phyloP scores from a whole-genome alignment of 2,329 filamentous ascomycete genomes.

The Xylaria sp. region DNA sequence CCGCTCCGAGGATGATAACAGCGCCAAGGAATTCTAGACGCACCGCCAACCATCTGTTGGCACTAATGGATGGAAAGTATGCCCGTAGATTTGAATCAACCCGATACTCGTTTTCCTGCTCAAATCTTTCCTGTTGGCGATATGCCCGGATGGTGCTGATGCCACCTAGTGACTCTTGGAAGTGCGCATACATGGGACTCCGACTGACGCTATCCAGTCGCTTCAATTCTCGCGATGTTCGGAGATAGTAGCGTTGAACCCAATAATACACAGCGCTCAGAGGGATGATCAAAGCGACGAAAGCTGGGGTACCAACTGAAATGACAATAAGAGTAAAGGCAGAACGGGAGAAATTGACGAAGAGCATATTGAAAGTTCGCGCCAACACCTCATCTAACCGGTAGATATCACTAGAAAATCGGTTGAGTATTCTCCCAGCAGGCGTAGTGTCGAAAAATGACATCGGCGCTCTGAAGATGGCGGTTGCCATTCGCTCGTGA shows the following conservation, averaged over 20 bases:
- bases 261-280: conserved; percentile 84
- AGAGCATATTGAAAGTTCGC: conserved; percentile 97
- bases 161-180: conserved; percentile 95
- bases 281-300: conserved; percentile 83
- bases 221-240: conserved; percentile 96
- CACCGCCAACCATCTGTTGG: conserved; percentile 93
- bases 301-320: conserved; percentile 81
- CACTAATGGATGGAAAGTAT: conserved; percentile 95
- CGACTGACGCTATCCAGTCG: conserved; percentile 93
- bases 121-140: conserved; percentile 86
- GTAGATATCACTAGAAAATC: conserved; percentile 91
- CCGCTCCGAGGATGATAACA: conserved; percentile 88
- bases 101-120: conserved; percentile 95
- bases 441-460: conserved; percentile 98
- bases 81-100: conserved; percentile 94
- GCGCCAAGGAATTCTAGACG: conserved; percentile 96
- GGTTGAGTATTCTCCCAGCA: conserved; percentile 93
- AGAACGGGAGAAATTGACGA: conserved; percentile 78
- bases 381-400: conserved; percentile 92
- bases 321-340: conserved; percentile 90
- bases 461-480: conserved; percentile 98
- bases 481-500: conserved; percentile 96
- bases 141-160: conserved; percentile 97
- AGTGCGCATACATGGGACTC: conserved; percentile 97
- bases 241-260: conserved; percentile 96